Base-by-base conservation (phyloP, 140 eudicot species). In the Ambrosia hybrid region DNA sequence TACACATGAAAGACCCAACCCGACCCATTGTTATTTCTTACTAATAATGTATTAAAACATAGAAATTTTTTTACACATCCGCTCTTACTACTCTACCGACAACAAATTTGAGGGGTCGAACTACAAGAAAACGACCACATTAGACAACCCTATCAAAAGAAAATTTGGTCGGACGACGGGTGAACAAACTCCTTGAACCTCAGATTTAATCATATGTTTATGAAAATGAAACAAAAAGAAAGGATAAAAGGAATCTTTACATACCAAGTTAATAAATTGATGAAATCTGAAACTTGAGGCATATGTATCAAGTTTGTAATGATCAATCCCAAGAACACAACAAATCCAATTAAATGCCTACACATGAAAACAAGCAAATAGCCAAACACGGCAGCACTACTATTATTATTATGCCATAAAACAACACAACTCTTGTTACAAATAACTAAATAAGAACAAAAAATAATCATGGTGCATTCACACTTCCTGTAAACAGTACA, bases 251-350 rank as follows among this genome's bases (percentile, higher is more conserved):
- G 51, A 77, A 69, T 59, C 33, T 62, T 55, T 45, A 57, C 82
- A 58, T 78, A 91, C 97, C 92, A 87, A 46, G 84, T 79, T 68
- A 91, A 86, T 30, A 91, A 82, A 30, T 80, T 81, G 55, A 91
- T 67, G 34, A 91, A 75, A 58, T 91, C 89, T 33, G 86, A 83
- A 53, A 85, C 79, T 58, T 84, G 89, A 76, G 85, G 91, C 70
- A 83, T 83, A 59, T 79, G 82, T 71, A 78, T 75, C 66, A 79
- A 37, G 75, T 88, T 80, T 37, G 76, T 80, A 57, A 84, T 77
- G 55, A 92, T 91, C 80, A 91, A 73, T 38, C 70, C 86, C 78
- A 91, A 67, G 64, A 91, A 91, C 45, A 64, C 13, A 64, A 64
- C 68, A 64, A 64, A 64, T 64, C 69, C 69, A 64, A 64, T 64